Conservation (phyloP, 2,329 filamentous ascomycete genomes). For the Fusarium pilosicola region DNA sequence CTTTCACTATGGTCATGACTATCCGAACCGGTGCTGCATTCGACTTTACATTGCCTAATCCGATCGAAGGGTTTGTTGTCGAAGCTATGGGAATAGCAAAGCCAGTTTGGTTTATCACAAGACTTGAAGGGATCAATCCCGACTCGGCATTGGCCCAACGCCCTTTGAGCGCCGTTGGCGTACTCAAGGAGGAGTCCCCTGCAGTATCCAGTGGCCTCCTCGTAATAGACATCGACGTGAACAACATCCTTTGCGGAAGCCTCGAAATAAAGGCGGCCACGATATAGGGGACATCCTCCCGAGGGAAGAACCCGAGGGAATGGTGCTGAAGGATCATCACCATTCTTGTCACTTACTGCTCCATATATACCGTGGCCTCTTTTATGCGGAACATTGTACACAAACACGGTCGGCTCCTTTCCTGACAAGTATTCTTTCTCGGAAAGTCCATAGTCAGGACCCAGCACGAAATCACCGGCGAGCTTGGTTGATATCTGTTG, state of each 20-base stretch:
- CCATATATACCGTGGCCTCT: neutral
- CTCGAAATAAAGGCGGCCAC: neutral
- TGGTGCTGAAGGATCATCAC: neutral
- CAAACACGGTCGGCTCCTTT: neutral
- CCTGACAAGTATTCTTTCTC: neutral
- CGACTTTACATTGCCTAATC: too few relatives aligned
- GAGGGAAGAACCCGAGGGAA: neutral
- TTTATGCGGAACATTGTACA: neutral
- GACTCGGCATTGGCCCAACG: neutral
- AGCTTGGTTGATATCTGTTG: neutral
- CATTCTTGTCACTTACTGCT: neutral
- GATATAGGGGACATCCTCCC: neutral
- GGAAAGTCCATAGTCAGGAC: neutral
- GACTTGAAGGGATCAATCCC: neutral
- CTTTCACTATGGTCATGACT: too few relatives aligned
- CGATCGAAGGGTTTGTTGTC: too few relatives aligned
- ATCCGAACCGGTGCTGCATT: too few relatives aligned
- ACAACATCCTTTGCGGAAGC: neutral
- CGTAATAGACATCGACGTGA: neutral
- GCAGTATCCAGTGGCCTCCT: neutral
- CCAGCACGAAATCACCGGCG: neutral
- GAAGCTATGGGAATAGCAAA: too few relatives aligned
- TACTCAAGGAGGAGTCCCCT: neutral
- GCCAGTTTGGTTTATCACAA: neutral
- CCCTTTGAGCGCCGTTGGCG: neutral